phyloP scores from a whole-genome alignment of 164 flowering plant genomes.

The Echeveria elegans region DNA sequence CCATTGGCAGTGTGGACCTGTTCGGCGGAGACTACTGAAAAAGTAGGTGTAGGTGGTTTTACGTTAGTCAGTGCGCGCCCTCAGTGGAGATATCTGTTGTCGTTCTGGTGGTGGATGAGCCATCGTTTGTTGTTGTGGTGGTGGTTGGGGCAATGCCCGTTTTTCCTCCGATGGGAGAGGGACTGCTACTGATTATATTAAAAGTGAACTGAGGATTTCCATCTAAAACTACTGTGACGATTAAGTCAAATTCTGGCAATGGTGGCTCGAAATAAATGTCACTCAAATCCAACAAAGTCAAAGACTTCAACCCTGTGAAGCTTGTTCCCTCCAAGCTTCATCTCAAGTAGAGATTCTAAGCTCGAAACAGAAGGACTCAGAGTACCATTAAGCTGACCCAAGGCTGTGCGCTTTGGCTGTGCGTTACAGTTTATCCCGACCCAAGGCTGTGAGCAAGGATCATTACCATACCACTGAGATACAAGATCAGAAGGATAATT shows the following conservation, averaged over 20 bases:
- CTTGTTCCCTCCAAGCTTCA: conserved; percentile 42
- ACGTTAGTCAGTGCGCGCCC: no score
- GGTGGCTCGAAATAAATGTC: conserved; percentile 60
- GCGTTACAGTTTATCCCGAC: conserved; percentile 46
- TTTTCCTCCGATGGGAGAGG: no score
- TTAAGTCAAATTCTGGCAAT: conserved; percentile 36
- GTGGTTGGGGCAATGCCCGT: no score
- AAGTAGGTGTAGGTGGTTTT: no score
- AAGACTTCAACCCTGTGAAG: conserved; percentile 35
- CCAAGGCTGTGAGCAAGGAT: conserved; percentile 66
- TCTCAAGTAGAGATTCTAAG: conserved; percentile 36
- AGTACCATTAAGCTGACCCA: conserved; percentile 61
- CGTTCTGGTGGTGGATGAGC: no score
- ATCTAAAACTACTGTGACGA: conserved; percentile 29
- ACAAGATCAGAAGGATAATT: conserved; percentile 44
- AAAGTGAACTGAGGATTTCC: conserved; percentile 41
- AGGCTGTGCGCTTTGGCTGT: conserved; percentile 25
- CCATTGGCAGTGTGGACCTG: no score
- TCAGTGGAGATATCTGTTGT: no score
- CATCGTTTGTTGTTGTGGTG: no score
- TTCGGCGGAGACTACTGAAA: no score
- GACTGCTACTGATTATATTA: no score
- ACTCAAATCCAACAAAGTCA: conserved; percentile 47
- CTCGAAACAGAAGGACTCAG: conserved; percentile 58
- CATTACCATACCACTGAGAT: conserved; percentile 60